These are phyloP conservation scores for Phenoliferia sp. DNA, from an alignment of 1,284 basidiomycete genomes.

Conservation along the genomic window DNA sequence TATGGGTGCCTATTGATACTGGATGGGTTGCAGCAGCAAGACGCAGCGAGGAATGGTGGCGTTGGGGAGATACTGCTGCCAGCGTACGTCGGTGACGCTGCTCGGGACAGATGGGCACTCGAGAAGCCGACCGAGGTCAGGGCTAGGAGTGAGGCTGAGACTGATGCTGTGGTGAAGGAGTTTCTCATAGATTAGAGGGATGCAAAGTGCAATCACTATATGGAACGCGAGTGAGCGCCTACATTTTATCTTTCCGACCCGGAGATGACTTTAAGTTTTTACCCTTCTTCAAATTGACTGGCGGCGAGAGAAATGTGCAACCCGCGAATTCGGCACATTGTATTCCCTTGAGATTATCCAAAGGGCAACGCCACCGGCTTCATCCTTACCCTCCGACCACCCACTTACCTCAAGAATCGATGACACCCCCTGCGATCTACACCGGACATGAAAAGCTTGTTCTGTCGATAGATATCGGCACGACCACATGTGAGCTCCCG, in stretches of 20 bases:
- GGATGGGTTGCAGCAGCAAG: neutral
- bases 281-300: no score
- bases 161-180: constrained; percentile 6
- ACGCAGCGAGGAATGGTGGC: neutral
- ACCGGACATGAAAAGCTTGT: neutral
- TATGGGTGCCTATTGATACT: constrained; percentile 25
- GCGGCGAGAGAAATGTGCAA: no score
- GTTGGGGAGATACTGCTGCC: constrained; percentile 3
- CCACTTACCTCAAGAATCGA: no score
- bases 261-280: no score
- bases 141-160: neutral
- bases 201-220: no score
- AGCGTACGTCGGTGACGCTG: constrained; percentile 6
- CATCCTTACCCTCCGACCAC: no score
- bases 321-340: no score
- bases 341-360: no score
- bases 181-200: constrained; percentile 11
- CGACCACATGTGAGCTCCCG: neutral
- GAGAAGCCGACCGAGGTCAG: neutral
- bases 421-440: neutral
- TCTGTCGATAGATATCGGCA: neutral
- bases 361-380: no score
- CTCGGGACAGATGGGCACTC: neutral
- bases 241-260: no score
- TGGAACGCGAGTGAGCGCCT: neutral